A percentile compares a stretch with the other conserved stretches of the same genome.
These are phyloP conservation scores for Circinella umbellata DNA, from an alignment of 371 early-diverging fungal genomes.

Conservation along the genomic window DNA sequence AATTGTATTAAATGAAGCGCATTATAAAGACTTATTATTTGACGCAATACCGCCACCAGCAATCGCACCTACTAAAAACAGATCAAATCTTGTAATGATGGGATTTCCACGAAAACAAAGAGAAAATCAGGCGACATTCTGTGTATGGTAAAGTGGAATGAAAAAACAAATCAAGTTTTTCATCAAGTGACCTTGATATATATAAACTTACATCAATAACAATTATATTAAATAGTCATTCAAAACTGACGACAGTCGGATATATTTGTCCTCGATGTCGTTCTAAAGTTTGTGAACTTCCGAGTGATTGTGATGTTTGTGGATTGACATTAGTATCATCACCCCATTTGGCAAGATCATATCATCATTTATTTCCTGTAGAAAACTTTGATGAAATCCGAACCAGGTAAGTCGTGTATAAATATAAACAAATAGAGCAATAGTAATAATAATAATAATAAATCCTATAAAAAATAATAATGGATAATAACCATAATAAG, in stretches of 20 bases:
- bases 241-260: conserved; percentile 76
- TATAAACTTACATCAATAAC: neutral
- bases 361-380: conserved; percentile 95
- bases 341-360: conserved; percentile 93
- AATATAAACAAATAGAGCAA: neutral
- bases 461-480: too few relatives aligned
- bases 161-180: neutral
- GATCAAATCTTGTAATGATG: conserved; percentile 83
- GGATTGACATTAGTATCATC: conserved; percentile 88
- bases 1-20: conserved; percentile 85
- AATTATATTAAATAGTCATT: conserved; percentile 64
- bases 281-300: conserved; percentile 87
- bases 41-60: conserved; percentile 87
- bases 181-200: neutral
- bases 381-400: conserved; percentile 69
- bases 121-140: conserved; percentile 71
- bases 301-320: conserved; percentile 95
- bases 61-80: conserved; percentile 60
- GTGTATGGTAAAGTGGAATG: conserved; percentile 73
- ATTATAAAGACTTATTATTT: conserved; percentile 79
- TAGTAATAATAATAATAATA: neutral
- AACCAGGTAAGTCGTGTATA: conserved; percentile 25
- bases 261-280: conserved; percentile 89
- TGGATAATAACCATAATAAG: too few relatives aligned
- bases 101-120: conserved; percentile 82